Conservation (phyloP, 345 rosid species). For the Kandelia obovata region DNA sequence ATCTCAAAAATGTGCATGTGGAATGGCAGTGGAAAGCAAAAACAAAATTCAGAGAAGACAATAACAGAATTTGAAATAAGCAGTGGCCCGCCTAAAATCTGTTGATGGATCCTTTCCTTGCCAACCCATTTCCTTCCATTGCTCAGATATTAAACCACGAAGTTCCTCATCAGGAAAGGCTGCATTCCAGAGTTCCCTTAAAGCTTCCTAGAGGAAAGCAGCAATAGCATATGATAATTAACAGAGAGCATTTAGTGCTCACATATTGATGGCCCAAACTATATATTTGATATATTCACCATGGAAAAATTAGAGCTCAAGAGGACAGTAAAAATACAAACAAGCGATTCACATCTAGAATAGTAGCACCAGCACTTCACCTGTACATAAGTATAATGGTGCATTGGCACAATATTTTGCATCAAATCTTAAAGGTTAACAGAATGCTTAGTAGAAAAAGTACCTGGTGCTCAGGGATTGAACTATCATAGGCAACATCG, state of each 20-base stretch:
- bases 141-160: constrained; percentile 81
- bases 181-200: constrained; percentile 82
- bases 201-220: constrained; percentile 62
- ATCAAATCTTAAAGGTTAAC: neutral
- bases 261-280: neutral
- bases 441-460: constrained; percentile 3
- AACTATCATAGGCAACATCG: constrained; percentile 88
- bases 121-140: constrained; percentile 99
- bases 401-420: neutral
- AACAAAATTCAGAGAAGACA: constrained; percentile 2
- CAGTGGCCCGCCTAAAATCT: constrained; percentile 70
- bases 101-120: constrained; percentile 99
- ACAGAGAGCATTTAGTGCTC: neutral
- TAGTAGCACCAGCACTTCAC: neutral
- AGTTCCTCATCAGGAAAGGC: constrained; percentile 95
- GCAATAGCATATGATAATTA: constrained; percentile 8
- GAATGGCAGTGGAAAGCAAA: neutral
- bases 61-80: neutral
- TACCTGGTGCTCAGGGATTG: constrained; percentile 78
- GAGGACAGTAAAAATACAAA: neutral
- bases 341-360: neutral
- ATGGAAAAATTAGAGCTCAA: neutral
- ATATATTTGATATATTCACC: neutral
- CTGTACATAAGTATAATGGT: too few relatives aligned
- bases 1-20: neutral